Percentiles rank a stretch among this genome's conserved stretches.
Evolutionary conservation across 75 land plant species (phyloP).

Genomic region (Azolla pinnata): DNA sequence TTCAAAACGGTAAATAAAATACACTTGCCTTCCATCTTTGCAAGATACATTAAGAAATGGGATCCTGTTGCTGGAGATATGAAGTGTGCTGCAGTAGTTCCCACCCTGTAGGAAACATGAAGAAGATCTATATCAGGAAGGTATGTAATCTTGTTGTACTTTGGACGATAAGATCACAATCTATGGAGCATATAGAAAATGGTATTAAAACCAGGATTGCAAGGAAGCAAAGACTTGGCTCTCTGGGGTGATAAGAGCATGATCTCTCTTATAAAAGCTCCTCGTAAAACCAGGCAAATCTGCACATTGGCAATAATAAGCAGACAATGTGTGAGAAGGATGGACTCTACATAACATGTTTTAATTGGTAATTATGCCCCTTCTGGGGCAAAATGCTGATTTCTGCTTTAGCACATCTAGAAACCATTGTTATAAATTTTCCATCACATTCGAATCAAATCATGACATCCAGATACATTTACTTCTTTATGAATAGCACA

Average conservation of each 20-base stretch:
- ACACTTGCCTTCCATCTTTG: slow-evolving; percentile 66
- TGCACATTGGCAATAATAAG: slow-evolving; percentile 19
- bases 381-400: too few species aligned
- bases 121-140: too few species aligned
- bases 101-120: slow-evolving; percentile 46
- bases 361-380: background rate
- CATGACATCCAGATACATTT: too few species aligned
- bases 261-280: slow-evolving; percentile 66
- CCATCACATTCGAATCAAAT: too few species aligned
- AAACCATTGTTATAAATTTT: too few species aligned
- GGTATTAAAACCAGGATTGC: slow-evolving; percentile 54
- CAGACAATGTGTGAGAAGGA: background rate
- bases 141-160: too few species aligned
- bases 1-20: background rate
- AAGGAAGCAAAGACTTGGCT: slow-evolving; percentile 89
- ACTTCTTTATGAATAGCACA: background rate
- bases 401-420: background rate
- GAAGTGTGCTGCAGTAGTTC: slow-evolving; percentile 70
- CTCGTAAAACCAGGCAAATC: slow-evolving; percentile 96
- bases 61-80: slow-evolving; percentile 88
- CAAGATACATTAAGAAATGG: slow-evolving; percentile 89
- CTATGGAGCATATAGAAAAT: too few species aligned
- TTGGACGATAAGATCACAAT: too few species aligned
- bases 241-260: slow-evolving; percentile 92
- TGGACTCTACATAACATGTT: background rate